Evolutionary conservation across 1,284 basidiomycete genomes (phyloP).

Genomic region (Ceratobasidium sp.): DNA sequence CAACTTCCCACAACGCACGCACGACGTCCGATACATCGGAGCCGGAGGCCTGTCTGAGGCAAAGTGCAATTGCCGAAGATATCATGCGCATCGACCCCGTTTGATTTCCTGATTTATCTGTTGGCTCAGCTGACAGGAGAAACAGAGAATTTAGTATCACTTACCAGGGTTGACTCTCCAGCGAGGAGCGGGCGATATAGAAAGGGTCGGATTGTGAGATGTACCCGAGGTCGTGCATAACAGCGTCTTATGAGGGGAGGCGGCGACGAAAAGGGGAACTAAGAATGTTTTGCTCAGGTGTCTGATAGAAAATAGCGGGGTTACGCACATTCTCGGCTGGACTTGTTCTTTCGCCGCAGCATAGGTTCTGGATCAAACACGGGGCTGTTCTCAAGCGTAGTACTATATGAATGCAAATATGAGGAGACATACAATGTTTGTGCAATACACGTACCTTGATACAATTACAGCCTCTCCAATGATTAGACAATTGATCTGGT

Average conservation of each 20-base stretch:
- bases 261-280: constrained; percentile 14
- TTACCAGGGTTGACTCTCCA: background rate
- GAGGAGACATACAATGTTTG: background rate
- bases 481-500: background rate
- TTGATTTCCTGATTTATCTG: background rate
- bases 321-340: constrained; percentile 14
- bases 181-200: constrained; percentile 2
- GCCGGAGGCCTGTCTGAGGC: constrained; percentile 15
- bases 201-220: constrained; percentile 10
- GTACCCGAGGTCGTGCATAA: constrained; percentile 21
- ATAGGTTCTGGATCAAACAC: constrained; percentile 26
- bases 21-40: constrained; percentile 28
- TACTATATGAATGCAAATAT: background rate
- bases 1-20: constrained; percentile 29
- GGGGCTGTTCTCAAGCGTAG: constrained; percentile 16
- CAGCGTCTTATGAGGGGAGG: constrained; percentile 27
- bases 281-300: background rate
- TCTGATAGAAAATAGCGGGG: background rate
- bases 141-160: background rate
- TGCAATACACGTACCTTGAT: constrained; percentile 3
- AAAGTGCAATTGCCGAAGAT: constrained; percentile 28
- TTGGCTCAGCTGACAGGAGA: background rate
- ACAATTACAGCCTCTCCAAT: constrained; percentile 16
- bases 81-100: constrained; percentile 23
- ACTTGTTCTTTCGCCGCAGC: constrained; percentile 5